Evolutionary conservation across 2,329 filamentous ascomycete species (phyloP).

Genomic region (Malbranchea zuffiana): DNA sequence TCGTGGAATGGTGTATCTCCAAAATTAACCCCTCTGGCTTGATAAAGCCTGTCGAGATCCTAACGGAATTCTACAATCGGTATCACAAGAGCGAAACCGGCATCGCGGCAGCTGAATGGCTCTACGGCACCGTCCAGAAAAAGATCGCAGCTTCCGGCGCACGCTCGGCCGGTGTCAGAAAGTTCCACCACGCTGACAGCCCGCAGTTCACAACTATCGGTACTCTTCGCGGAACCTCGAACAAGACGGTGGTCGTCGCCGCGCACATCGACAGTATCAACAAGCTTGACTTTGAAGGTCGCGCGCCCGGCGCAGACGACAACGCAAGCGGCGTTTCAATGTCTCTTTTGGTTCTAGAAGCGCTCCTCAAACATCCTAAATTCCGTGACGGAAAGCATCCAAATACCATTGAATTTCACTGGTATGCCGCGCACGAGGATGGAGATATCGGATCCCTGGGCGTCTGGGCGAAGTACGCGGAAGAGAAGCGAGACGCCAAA

Average conservation of each 20-base stretch:
- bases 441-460: constrained; percentile 8
- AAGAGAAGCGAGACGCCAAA: constrained; percentile 3
- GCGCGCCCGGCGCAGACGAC: constrained; percentile 9
- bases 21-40: constrained; percentile 3
- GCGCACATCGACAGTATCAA: constrained; percentile 11
- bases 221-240: constrained; percentile 8
- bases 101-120: constrained; percentile 7
- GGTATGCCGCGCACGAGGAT: constrained; percentile 11
- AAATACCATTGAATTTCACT: constrained; percentile 11
- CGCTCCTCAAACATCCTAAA: constrained; percentile 5
- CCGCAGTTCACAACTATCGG: constrained; percentile 9
- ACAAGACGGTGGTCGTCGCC: constrained; percentile 9
- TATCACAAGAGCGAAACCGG: constrained; percentile 7
- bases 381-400: constrained; percentile 2
- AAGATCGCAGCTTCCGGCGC: constrained; percentile 1
- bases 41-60: constrained; percentile 4
- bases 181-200: constrained; percentile 7
- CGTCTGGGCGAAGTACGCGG: constrained; percentile 6
- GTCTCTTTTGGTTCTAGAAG: constrained; percentile 4
- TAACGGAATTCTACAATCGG: constrained; percentile 10
- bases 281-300: constrained; percentile 1
- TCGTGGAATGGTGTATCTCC: constrained; percentile 4
- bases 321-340: constrained; percentile 8
- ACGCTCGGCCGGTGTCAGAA: constrained; percentile 3
- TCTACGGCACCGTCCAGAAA: constrained; percentile 1